phyloP scores from a whole-genome alignment of 2,329 filamentous ascomycete species.

The Fusarium haematococcum region DNA sequence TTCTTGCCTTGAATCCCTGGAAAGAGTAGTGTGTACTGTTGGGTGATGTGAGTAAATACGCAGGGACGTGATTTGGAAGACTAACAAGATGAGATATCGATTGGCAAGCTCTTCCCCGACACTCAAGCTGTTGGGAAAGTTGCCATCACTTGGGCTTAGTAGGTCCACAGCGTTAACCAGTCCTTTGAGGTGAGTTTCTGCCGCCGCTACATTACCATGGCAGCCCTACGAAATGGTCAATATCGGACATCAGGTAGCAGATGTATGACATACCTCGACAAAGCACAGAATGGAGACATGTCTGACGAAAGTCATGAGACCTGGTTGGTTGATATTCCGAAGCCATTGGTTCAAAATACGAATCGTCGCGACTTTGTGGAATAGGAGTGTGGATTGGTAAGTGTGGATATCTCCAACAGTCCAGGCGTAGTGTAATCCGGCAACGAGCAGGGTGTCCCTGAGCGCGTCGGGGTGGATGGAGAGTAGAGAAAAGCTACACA shows the following conservation, averaged over 20 bases:
- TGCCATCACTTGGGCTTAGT: slow-evolving; percentile 13
- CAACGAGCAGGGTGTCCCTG: slow-evolving; percentile 34
- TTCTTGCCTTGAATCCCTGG: slow-evolving; percentile 37
- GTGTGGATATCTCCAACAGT: slow-evolving; percentile 28
- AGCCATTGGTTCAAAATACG: slow-evolving; percentile 33
- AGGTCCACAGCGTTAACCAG: slow-evolving; percentile 31
- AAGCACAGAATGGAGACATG: slow-evolving; percentile 36
- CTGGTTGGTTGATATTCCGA: slow-evolving; percentile 2
- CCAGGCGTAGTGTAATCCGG: slow-evolving; percentile 40
- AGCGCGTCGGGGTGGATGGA: slow-evolving; percentile 35
- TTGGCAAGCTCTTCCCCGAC: slow-evolving; percentile 38
- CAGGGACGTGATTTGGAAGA: fast-evolving
- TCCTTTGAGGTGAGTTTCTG: slow-evolving; percentile 37
- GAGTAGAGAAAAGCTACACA: slow-evolving; percentile 20
- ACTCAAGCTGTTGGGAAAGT: background rate
- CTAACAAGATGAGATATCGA: slow-evolving; percentile 38
- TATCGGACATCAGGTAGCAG: too few relatives aligned
- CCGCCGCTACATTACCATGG: slow-evolving; percentile 31
- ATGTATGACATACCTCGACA: slow-evolving; percentile 18
- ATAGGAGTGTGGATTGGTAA: slow-evolving; percentile 35
- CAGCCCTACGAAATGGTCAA: slow-evolving; percentile 6
- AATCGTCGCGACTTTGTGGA: slow-evolving; percentile 37
- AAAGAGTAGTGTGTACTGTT: slow-evolving; percentile 31
- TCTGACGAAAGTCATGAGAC: slow-evolving; percentile 31
- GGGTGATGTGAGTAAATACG: background rate